Evolutionary conservation across 805 yeast genomes (phyloP).

Genomic region (Geotrichum ghanense): DNA sequence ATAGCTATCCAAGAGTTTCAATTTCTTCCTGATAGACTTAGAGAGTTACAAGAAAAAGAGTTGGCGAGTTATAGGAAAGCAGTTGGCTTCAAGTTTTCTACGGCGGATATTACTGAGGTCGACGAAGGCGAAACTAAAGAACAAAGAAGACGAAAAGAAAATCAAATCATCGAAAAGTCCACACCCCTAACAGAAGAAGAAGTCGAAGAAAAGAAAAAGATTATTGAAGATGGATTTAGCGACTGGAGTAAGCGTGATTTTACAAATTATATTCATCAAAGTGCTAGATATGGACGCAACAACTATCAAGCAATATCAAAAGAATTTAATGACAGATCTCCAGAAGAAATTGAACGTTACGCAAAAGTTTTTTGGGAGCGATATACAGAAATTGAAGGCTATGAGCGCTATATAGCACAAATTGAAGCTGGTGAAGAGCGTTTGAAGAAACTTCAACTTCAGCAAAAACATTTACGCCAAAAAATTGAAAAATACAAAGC

Average conservation of each 20-base stretch:
- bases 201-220: conserved; percentile 52
- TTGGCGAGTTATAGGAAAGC: conserved; percentile 64
- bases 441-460: conserved; percentile 49
- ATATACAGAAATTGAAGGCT: conserved; percentile 75
- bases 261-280: conserved; percentile 60
- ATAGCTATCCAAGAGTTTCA: conserved; percentile 78
- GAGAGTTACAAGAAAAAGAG: conserved; percentile 70
- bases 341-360: conserved; percentile 69
- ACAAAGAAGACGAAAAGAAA: conserved; percentile 35
- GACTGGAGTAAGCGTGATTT: conserved; percentile 85
- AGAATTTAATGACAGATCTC: conserved; percentile 62
- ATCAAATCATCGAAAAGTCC: conserved; percentile 60
- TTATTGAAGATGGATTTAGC: conserved; percentile 55
- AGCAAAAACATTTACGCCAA: conserved; percentile 65
- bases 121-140: conserved; percentile 36
- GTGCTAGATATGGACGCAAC: conserved; percentile 72
- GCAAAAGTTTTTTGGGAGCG: conserved; percentile 71
- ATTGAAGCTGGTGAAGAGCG: conserved; percentile 86
- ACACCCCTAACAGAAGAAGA: conserved; percentile 69
- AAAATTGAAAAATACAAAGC: conserved; percentile 57
- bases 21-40: conserved; percentile 62
- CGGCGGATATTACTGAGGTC: conserved; percentile 34
- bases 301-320: conserved; percentile 54
- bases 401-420: conserved; percentile 66
- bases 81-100: conserved; percentile 50